Evolutionary conservation across 176 grass and related monocot genomes (phyloP), one percentile per base, ranked within the genome.

Genomic region (Raddia distichophylla): DNA sequence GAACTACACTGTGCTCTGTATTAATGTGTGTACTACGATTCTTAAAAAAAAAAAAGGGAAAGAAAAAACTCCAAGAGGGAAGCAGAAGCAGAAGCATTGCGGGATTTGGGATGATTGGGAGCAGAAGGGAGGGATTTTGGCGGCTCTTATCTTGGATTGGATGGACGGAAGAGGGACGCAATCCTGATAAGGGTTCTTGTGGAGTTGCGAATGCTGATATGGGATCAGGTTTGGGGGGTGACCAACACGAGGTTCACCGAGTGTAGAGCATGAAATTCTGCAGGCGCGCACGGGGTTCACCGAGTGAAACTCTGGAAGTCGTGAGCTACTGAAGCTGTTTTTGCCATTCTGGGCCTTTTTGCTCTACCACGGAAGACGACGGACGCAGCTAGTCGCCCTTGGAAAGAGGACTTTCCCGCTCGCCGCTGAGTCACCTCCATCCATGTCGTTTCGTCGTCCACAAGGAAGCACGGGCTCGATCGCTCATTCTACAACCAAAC

Each of bases 101-200:
- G 68, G 6, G n/a, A 8, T 27, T 13, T 81, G 37, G 64, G 32
- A 5, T 27, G 37, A 49, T 73, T 49, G 33, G 51, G 6, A 52
- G 34, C 8, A 3, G 42, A 10, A 5, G 43, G 59, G 49, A 3
- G 14, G 8, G 42, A 7, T 43, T 63, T 55, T 78, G 5, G 43
- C 33, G 10, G 64, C 56, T 71, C 80, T 78, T 80, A 89, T 77
- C 63, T 46, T 54, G 71, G 13, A 32, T 56, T 48, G 87, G 77
- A 80, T 63, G 76, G 64, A 89, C 56, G 76, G 64, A 81, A 64
- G 64, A 71, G 3, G 82, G 63, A 43, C 42, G 77, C 64, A 57
- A 76, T 85, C 82, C 40, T 43, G 82, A 81, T 85, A 81, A 80
- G 76, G 62, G 17, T 80, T 89, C 64, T 84, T 57, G 59, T 5